These are phyloP conservation scores for Nothopassalora personata DNA, from an alignment of 2,329 filamentous ascomycete species.

Conservation along the genomic window DNA sequence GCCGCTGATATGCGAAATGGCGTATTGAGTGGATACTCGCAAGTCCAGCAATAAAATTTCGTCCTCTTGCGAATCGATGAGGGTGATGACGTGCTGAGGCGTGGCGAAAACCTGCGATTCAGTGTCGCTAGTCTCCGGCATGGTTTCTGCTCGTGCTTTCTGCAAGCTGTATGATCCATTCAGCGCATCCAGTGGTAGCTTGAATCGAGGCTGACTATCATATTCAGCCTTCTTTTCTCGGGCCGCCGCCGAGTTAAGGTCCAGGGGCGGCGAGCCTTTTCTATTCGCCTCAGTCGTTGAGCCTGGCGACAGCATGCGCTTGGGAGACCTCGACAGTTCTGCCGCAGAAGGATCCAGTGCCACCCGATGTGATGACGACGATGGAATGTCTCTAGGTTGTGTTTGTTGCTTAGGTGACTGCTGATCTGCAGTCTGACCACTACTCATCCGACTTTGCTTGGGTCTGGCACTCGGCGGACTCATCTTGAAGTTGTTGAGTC, in stretches of 20 bases:
- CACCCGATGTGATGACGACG: conserved; percentile 17
- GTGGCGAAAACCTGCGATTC: conserved; percentile 40
- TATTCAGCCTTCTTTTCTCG: conserved; percentile 10
- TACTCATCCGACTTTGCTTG: conserved; percentile 17
- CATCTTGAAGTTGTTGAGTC: conserved; percentile 38
- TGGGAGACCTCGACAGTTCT: conserved; percentile 39
- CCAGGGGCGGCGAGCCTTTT: conserved; percentile 42
- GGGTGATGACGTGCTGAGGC: conserved; percentile 45
- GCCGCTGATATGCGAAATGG: conserved; percentile 66
- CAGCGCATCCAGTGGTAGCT: conserved; percentile 28
- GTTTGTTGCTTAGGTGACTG: conserved; percentile 31
- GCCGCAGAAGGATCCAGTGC: conserved; percentile 25
- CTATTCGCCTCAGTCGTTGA: conserved; percentile 40
- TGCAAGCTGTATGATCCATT: conserved; percentile 12
- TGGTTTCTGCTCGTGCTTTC: conserved; percentile 43
- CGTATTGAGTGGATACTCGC: conserved; percentile 77
- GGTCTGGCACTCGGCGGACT: conserved; percentile 25
- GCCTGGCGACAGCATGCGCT: conserved; percentile 45
- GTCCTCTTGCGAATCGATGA: conserved; percentile 42
- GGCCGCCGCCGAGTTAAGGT: background rate
- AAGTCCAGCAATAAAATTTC: conserved; percentile 73
- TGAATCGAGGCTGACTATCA: conserved; percentile 23
- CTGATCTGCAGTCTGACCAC: conserved; percentile 12
- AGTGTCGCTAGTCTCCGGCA: conserved; percentile 33
- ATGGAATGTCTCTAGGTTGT: conserved; percentile 38